A percentile compares a stretch with the other conserved stretches of the same genome.
phyloP scores from a whole-genome alignment of 345 rosid species.

The Acer negundo region DNA sequence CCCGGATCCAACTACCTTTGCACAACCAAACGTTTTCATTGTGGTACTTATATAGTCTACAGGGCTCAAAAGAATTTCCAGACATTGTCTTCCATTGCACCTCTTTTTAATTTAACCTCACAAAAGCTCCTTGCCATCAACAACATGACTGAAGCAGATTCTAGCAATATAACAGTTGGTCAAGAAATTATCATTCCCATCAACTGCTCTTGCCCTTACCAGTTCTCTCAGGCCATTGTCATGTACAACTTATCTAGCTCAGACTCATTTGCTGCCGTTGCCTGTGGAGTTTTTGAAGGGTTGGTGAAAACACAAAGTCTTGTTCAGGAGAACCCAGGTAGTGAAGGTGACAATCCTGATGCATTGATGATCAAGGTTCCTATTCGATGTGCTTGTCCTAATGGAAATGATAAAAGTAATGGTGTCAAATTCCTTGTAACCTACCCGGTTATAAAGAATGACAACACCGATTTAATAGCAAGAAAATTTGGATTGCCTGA shows the following conservation, averaged over 20 bases:
- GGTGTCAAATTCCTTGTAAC: constrained; percentile 37
- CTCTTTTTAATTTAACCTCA: constrained; percentile 28
- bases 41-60: constrained; percentile 28
- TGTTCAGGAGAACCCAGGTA: constrained; percentile 17
- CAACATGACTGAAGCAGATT: constrained; percentile 25
- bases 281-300: constrained; percentile 40
- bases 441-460: constrained; percentile 35
- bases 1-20: constrained; percentile 28
- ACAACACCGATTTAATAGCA: constrained; percentile 21
- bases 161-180: constrained; percentile 22
- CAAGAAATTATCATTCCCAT: constrained; percentile 37
- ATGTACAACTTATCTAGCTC: constrained; percentile 20
- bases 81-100: constrained; percentile 26
- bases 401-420: constrained; percentile 12
- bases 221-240: constrained; percentile 24
- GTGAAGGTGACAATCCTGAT: not conserved
- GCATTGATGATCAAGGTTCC: constrained; percentile 27
- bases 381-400: constrained; percentile 44
- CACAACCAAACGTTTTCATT: constrained; percentile 4
- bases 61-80: constrained; percentile 33
- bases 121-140: constrained; percentile 22
- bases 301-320: constrained; percentile 30
- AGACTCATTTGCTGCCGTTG: constrained; percentile 24
- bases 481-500: constrained; percentile 25
- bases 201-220: constrained; percentile 23